Evolutionary conservation across 2,329 filamentous ascomycete species (phyloP).

Genomic region (Nannizziopsis barbatae): DNA sequence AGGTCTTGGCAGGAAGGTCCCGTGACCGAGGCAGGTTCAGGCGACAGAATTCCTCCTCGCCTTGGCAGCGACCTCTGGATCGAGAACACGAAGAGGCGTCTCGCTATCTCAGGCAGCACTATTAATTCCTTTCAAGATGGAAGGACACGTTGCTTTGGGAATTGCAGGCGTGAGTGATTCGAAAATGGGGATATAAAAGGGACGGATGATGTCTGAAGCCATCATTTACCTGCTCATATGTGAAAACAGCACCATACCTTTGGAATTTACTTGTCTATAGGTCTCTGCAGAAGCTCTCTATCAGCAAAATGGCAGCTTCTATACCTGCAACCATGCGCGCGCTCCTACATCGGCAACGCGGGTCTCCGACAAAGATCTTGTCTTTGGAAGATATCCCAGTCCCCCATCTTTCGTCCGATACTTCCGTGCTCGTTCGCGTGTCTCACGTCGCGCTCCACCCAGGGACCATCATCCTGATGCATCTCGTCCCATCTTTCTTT

Average conservation of each 20-base stretch:
- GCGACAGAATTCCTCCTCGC: no score
- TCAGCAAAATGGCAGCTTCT: background rate
- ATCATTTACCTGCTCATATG: background rate
- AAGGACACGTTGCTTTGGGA: no score
- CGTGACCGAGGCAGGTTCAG: no score
- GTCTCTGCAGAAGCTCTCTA: background rate
- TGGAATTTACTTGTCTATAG: background rate
- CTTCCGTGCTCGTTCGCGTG: constrained; percentile 14
- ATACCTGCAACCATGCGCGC: constrained; percentile 9
- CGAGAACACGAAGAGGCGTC: no score
- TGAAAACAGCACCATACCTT: background rate
- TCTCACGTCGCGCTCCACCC: constrained; percentile 14
- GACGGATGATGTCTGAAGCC: background rate
- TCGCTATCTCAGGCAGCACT: no score
- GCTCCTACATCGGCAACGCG: constrained; percentile 2
- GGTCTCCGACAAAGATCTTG: constrained; percentile 7
- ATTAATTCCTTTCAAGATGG: no score
- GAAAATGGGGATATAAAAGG: no score
- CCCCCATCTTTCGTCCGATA: constrained; percentile 9
- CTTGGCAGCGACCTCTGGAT: no score
- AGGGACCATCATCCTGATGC: constrained; percentile 11
- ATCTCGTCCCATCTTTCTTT: constrained; percentile 11
- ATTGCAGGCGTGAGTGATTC: no score
- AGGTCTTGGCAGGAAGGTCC: no score
- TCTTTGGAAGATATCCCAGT: constrained; percentile 7